phyloP scores from a whole-genome alignment of 352 stramenopile species.

The Salisapilia sapeloensis region DNA sequence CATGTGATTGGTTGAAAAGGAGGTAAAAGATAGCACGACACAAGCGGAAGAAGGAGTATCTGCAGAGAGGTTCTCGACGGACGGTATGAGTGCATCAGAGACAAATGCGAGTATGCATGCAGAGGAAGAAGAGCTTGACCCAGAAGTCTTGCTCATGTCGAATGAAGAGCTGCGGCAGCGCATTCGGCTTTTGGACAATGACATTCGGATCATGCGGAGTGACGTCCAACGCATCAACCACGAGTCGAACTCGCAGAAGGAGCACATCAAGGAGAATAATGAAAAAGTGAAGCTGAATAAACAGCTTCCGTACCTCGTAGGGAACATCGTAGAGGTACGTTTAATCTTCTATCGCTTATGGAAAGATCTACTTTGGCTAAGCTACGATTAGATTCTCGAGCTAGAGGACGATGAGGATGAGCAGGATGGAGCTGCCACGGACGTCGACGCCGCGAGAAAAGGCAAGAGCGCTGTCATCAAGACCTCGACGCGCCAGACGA shows the following conservation, averaged over 20 bases:
- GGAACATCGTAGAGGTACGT: conserved; percentile 93
- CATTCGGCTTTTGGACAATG: conserved; percentile 93
- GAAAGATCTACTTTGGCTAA: background rate
- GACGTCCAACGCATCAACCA: conserved; percentile 95
- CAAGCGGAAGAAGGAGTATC: too few relatives aligned
- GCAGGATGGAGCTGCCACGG: conserved; percentile 85
- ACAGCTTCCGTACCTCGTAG: conserved; percentile 97
- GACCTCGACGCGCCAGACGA: conserved; percentile 95
- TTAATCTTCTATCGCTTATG: conserved; percentile 14
- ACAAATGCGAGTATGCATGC: conserved; percentile 39
- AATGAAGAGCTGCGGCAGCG: conserved; percentile 91
- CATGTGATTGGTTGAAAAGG: background rate
- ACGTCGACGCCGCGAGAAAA: conserved; percentile 84
- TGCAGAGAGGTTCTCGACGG: too few relatives aligned
- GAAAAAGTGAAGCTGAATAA: conserved; percentile 99
- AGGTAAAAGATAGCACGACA: too few relatives aligned
- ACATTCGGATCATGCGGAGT: conserved; percentile 94
- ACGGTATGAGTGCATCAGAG: conserved; percentile 42
- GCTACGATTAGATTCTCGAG: conserved; percentile 26
- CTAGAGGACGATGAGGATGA: conserved; percentile 86
- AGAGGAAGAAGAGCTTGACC: conserved; percentile 42
- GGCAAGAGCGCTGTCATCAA: conserved; percentile 95
- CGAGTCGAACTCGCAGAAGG: conserved; percentile 86
- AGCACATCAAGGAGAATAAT: conserved; percentile 97
- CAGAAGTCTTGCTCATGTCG: conserved; percentile 89